Conservation (phyloP, 2,329 filamentous ascomycete genomes). For the Magnaporthiopsis rhizophila region DNA sequence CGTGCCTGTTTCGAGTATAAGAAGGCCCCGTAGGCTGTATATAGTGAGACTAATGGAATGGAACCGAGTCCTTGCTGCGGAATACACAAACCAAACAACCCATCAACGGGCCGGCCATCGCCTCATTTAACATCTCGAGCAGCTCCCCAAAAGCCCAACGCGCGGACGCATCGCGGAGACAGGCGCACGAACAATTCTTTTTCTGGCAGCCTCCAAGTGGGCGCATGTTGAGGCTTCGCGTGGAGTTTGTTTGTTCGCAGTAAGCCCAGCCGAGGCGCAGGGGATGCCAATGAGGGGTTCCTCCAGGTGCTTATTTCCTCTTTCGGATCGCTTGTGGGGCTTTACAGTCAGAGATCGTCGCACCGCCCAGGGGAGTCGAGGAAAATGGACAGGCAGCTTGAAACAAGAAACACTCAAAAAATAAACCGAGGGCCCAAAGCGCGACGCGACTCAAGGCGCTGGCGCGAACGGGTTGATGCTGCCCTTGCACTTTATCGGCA, state of each 20-base stretch:
- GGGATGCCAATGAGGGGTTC: constrained; percentile 1
- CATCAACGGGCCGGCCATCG: not conserved
- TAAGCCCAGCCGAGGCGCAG: not conserved
- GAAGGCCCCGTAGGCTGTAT: not conserved
- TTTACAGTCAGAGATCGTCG: constrained; percentile 1
- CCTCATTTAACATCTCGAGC: not conserved
- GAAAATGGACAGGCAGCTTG: no score
- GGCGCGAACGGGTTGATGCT: no score
- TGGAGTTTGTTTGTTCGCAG: not conserved
- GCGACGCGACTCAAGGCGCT: no score
- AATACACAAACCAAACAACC: not conserved
- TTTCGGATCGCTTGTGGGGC: not conserved
- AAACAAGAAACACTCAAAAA: no score
- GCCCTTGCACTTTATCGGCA: no score
- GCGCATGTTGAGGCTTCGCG: not conserved
- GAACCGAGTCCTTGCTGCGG: not conserved
- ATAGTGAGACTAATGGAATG: not conserved
- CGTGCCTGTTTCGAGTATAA: no score
- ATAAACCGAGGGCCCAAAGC: no score
- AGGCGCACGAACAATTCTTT: not conserved
- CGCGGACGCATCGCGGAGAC: not conserved
- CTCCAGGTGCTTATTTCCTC: not conserved
- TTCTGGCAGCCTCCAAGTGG: not conserved
- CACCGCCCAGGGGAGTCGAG: not conserved
- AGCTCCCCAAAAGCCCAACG: not conserved